These are phyloP conservation scores for Incumbomyces delicatus DNA, from an alignment of 2,329 filamentous ascomycete genomes.

Conservation along the genomic window DNA sequence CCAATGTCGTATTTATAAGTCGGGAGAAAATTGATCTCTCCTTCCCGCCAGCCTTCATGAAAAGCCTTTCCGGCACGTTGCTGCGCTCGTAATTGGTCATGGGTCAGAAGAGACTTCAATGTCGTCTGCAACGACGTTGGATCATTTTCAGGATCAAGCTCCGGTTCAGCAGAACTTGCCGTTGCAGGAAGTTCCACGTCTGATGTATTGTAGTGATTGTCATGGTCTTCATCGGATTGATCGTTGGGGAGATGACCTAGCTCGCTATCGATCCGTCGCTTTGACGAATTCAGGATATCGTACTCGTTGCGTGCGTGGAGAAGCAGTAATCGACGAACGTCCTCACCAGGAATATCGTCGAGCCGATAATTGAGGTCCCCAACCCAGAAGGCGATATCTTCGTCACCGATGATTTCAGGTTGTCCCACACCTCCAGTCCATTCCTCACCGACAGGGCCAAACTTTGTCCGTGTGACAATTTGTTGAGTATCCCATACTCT, in stretches of 20 bases:
- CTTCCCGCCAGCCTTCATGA: slow-evolving; percentile 86
- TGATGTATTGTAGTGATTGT: slow-evolving; percentile 10
- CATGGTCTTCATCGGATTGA: not conserved
- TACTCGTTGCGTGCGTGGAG: slow-evolving; percentile 76
- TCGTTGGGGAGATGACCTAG: slow-evolving; percentile 15
- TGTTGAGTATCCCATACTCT: slow-evolving; percentile 84
- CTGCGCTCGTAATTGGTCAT: slow-evolving; percentile 73
- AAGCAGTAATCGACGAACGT: slow-evolving; percentile 74
- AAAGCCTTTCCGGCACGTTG: slow-evolving; percentile 72
- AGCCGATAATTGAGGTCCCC: slow-evolving; percentile 93
- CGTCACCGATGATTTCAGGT: slow-evolving; percentile 65
- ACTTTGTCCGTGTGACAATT: slow-evolving; percentile 65
- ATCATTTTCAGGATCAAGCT: slow-evolving; percentile 61
- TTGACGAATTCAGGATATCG: slow-evolving; percentile 41
- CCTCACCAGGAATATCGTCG: slow-evolving; percentile 76
- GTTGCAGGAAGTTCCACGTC: slow-evolving; percentile 45
- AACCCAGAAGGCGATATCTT: slow-evolving; percentile 93
- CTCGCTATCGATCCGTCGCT: slow-evolving; percentile 21
- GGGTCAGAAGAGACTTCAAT: slow-evolving; percentile 72
- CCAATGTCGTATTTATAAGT: slow-evolving; percentile 98
- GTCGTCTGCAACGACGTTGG: slow-evolving; percentile 83
- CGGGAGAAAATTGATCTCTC: slow-evolving; percentile 75
- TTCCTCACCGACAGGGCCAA: slow-evolving; percentile 61
- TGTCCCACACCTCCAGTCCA: slow-evolving; percentile 49
- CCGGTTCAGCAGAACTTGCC: slow-evolving; percentile 40